Evolutionary conservation across 1,284 basidiomycete genomes (phyloP).

Genomic region (Cryptococcus deneoformans): DNA sequence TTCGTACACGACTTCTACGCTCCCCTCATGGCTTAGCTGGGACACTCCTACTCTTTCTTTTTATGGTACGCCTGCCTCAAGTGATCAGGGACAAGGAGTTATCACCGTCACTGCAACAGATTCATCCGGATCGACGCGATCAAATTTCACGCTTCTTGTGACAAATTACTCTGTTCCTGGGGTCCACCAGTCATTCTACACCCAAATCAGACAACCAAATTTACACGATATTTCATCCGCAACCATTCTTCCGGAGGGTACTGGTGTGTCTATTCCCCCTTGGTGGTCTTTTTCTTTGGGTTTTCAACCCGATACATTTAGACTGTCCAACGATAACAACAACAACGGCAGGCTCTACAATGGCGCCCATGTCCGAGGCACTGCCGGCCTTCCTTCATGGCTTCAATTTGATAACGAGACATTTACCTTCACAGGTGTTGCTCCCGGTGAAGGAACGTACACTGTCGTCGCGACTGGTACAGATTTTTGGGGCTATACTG

Average conservation of each 20-base stretch:
- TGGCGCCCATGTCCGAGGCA: constrained; percentile 48
- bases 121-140: constrained; percentile 22
- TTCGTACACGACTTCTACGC: constrained; percentile 40
- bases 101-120: constrained; percentile 42
- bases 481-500: constrained; percentile 49
- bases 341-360: constrained; percentile 49
- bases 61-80: constrained; percentile 33
- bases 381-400: constrained; percentile 53
- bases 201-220: constrained; percentile 43
- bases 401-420: constrained; percentile 54
- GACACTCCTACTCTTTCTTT: constrained; percentile 33
- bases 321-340: constrained; percentile 42
- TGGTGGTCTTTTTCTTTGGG: constrained; percentile 57
- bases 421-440: constrained; percentile 55
- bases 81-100: constrained; percentile 34
- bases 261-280: constrained; percentile 46
- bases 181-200: constrained; percentile 41
- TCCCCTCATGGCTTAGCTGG: constrained; percentile 52
- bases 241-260: constrained; percentile 34
- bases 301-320: constrained; percentile 50
- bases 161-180: constrained; percentile 41
- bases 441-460: constrained; percentile 48
- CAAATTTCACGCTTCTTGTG: constrained; percentile 47
- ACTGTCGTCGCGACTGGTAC: constrained; percentile 47
- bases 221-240: constrained; percentile 42